Evolutionary conservation across 805 yeast species (phyloP), one percentile per base, ranked within the genome.

Genomic region (Yamadazyma nakazawae): DNA sequence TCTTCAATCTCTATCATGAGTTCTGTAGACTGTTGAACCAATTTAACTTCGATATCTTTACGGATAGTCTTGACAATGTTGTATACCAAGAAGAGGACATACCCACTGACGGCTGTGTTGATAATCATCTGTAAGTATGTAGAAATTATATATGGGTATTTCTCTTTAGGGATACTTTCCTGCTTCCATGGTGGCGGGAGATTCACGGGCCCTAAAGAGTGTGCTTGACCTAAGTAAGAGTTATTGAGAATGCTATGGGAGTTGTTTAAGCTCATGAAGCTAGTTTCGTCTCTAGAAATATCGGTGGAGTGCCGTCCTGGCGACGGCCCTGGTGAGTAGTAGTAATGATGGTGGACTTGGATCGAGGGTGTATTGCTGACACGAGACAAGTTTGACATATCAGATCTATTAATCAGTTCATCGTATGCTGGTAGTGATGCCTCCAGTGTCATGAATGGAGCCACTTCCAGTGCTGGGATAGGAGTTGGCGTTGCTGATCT

Each of bases 181-280:
- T 68, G 47, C 5, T 79, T 75, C 88, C 88, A 82, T 0, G 88
- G 86, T 2, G 68, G 66, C 1, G 88, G 88, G 28, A 83, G 64
- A 12, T 30, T 25, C 17, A 41, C 45, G 11, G 41, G 19, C n/a
- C 34, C 43, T 17, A 14, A 30, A 18, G 16, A 8, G 13, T 43
- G 39, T 11, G 25, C 9, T 25, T 16, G 32, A 13, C 28, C 24
- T 5, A 19, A n/a, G 18, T 28, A 37, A 8, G 40, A 30, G 38
- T 14, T 38, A 37, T 32, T 40, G 34, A 25, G 32, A 25, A 26
- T 14, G 41, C 34, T 38, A 7, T 26, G 41, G 19, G 41, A 38
- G 17, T 36, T 49, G 19, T 38, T 39, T 18, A 38, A 16, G 13
- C 42, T 40, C 35, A 40, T 31, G 30, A 18, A 40, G 19, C 43